A percentile compares a stretch with the other conserved stretches of the same genome.
These are phyloP conservation scores for Aspergillus ostianus DNA, from an alignment of 495 filamentous ascomycete species.

Conservation along the genomic window DNA sequence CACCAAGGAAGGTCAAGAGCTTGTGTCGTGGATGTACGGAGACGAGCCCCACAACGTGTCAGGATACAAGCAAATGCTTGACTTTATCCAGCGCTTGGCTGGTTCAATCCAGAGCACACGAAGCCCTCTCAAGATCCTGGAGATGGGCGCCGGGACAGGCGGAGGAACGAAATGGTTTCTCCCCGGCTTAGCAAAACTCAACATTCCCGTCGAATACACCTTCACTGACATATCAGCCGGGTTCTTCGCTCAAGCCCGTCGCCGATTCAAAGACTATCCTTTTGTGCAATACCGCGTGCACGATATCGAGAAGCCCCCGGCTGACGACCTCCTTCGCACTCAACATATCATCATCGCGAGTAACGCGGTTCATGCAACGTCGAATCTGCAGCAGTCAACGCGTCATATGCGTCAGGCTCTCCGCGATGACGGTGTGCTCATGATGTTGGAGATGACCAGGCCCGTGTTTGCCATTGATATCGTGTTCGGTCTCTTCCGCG, in stretches of 20 bases:
- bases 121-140: constrained; percentile 37
- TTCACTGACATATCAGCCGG: constrained; percentile 48
- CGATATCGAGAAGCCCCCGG: constrained; percentile 45
- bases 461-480: constrained; percentile 45
- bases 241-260: constrained; percentile 39
- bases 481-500: constrained; percentile 49
- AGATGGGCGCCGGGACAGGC: constrained; percentile 48
- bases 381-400: constrained; percentile 28
- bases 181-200: constrained; percentile 32
- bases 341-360: constrained; percentile 50
- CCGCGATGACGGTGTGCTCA: constrained; percentile 36
- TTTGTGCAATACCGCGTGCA: constrained; percentile 44
- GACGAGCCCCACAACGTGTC: constrained; percentile 41
- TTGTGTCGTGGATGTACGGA: constrained; percentile 45
- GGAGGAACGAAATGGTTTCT: constrained; percentile 41
- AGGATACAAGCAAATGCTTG: constrained; percentile 40
- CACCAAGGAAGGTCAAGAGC: constrained; percentile 40
- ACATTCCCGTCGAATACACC: constrained; percentile 46
- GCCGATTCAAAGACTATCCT: constrained; percentile 37
- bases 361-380: constrained; percentile 52
- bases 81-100: constrained; percentile 38
- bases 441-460: constrained; percentile 43
- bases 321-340: constrained; percentile 31
- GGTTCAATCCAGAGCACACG: constrained; percentile 14
- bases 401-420: constrained; percentile 33